Evolutionary conservation across 73 alveolate species (phyloP), one percentile per base, ranked within the genome.

Genomic region (Stentor coeruleus): DNA sequence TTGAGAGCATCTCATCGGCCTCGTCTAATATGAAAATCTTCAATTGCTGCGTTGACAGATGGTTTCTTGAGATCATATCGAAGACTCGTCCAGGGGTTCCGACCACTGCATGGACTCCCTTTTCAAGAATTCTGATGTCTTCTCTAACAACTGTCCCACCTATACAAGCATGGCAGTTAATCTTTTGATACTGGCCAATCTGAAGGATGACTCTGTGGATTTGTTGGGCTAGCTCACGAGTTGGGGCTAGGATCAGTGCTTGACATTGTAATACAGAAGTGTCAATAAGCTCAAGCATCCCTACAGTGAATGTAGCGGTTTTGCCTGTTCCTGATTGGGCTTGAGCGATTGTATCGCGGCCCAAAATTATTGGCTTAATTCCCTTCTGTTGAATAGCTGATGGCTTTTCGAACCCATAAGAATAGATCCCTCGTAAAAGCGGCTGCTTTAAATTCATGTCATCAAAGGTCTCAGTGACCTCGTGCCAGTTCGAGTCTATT

Each of bases 21-120:
- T 97, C 99, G 80, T 97, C 99, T 73, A 97, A 81, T 20, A 97
- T 75, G 41, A 97, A 81, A 95, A 93, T 88, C 85, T 92, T 95
- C 28, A 97, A 79, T 86, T 87, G 85, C 58, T 93, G 66, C 59
- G 97, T 88, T 42, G 92, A 82, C 41, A 97, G 85, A 38, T 91
- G 91, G 81, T 92, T 88, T 74, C 97, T 84, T 66, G 90, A 85
- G 74, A 95, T 95, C 98, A 98, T 95, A 90, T 98, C 99, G 86
- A 84, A 95, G 59, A 98, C 99, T 37, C 99, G 87, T 26, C 99
- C 99, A 3, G 99, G 99, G 3, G 99, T 97, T n/a, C 99, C 99
- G 6, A 94, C 90, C 28, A 96, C 93, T 59, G 96, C 91, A 31
- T 97, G 98, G 38, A 95, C 92, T 26, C 99, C 99, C 59, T 93